phyloP scores from a whole-genome alignment of 345 rosid species.

The Ceriops zippeliana region DNA sequence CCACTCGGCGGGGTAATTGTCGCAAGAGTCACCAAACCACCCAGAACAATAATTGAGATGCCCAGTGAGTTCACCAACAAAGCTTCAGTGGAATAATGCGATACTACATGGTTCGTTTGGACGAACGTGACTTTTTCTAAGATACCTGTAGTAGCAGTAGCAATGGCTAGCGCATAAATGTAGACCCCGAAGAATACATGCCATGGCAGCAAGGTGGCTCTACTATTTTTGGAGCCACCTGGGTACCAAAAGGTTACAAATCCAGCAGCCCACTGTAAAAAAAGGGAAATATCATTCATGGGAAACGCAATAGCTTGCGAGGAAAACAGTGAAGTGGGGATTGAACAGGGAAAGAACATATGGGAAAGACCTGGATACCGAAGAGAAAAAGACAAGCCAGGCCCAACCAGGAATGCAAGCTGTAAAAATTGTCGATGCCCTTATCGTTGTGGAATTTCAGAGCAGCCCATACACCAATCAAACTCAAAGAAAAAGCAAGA shows the following conservation, averaged over 20 bases:
- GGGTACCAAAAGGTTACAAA: constrained; percentile 92
- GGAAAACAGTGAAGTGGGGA: not conserved
- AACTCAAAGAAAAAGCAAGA: constrained; percentile 55
- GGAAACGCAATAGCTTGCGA: not conserved
- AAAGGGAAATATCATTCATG: not conserved
- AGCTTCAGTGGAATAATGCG: constrained; percentile 71
- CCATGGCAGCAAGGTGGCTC: constrained; percentile 75
- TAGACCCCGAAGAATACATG: constrained; percentile 82
- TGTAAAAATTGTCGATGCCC: constrained; percentile 92
- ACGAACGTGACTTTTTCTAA: constrained; percentile 84
- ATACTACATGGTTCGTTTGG: constrained; percentile 55
- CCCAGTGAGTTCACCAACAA: constrained; percentile 75
- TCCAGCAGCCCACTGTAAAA: constrained; percentile 70
- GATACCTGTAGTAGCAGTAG: constrained; percentile 67
- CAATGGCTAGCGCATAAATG: constrained; percentile 65
- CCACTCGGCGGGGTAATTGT: constrained; percentile 44
- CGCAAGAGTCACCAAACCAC: constrained; percentile 70
- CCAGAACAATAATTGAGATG: constrained; percentile 56
- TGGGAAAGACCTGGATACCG: constrained; percentile 55
- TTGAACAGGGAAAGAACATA: not conserved
- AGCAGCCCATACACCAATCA: constrained; percentile 84
- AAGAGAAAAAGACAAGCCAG: constrained; percentile 70
- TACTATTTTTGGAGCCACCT: constrained; percentile 66
- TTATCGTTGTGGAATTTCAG: constrained; percentile 83
- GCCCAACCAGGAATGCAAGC: constrained; percentile 95